Evolutionary conservation across 2,329 filamentous ascomycete genomes (phyloP).

Genomic region (Penicillium concentricum): DNA sequence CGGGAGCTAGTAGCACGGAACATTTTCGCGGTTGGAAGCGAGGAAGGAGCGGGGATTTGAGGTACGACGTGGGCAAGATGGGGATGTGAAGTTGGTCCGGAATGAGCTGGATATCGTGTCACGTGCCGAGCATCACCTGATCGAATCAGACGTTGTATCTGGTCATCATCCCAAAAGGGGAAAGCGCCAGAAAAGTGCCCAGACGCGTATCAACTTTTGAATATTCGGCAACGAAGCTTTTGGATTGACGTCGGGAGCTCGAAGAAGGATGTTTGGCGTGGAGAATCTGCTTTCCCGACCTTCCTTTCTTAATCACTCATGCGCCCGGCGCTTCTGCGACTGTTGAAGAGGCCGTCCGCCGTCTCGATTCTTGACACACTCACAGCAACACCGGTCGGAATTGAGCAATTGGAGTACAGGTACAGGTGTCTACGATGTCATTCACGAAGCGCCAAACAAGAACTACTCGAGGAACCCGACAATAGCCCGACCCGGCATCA

Average conservation of each 20-base stretch:
- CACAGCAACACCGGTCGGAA: conserved; percentile 29
- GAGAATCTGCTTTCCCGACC: conserved; percentile 12
- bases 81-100: conserved; percentile 28
- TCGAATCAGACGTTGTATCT: conserved; percentile 25
- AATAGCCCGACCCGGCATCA: background rate
- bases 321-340: conserved; percentile 45
- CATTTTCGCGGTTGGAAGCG: conserved; percentile 37
- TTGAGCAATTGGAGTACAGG: conserved; percentile 33
- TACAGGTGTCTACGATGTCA: conserved; percentile 32
- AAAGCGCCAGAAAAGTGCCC: conserved; percentile 17
- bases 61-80: conserved; percentile 27
- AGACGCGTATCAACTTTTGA: conserved; percentile 8
- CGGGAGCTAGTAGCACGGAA: conserved; percentile 43
- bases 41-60: conserved; percentile 25
- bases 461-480: conserved; percentile 3
- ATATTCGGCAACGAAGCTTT: conserved; percentile 6
- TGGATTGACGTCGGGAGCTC: background rate
- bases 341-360: conserved; percentile 44
- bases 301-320: conserved; percentile 30
- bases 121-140: conserved; percentile 27
- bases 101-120: conserved; percentile 20
- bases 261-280: conserved; percentile 33
- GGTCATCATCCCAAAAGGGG: conserved; percentile 24
- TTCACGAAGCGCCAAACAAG: conserved; percentile 17
- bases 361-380: conserved; percentile 39